Evolutionary conservation across 2,329 filamentous ascomycete species (phyloP).

Genomic region (Penicillium janthinellum): DNA sequence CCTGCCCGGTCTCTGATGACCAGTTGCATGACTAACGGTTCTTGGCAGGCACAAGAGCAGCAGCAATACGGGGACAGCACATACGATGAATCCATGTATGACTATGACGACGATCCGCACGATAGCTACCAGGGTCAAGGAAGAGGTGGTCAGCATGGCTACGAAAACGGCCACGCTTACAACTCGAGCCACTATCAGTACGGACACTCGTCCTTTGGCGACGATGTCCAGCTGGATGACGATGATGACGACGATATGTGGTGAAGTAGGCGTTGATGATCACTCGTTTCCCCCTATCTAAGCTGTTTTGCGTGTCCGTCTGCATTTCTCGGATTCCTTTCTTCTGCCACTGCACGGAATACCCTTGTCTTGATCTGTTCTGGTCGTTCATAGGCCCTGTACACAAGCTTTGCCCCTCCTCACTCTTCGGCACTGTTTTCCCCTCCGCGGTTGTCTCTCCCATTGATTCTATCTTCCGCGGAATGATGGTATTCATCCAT

Average conservation of each 20-base stretch:
- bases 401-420: constrained; percentile 23
- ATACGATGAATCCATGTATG: constrained; percentile 56
- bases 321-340: constrained; percentile 21
- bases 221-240: constrained; percentile 45
- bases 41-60: constrained; percentile 23
- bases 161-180: constrained; percentile 43
- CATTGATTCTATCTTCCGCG: neutral
- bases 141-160: constrained; percentile 40
- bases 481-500: neutral
- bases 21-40: constrained; percentile 10
- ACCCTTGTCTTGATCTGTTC: constrained; percentile 34
- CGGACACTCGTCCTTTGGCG: constrained; percentile 44
- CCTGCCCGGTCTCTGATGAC: neutral
- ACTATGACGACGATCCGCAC: constrained; percentile 50
- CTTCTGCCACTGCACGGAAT: constrained; percentile 21
- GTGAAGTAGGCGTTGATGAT: constrained; percentile 38
- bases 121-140: constrained; percentile 42
- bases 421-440: neutral
- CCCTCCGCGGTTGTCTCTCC: neutral
- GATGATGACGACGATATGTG: constrained; percentile 54
- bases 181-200: constrained; percentile 41
- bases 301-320: constrained; percentile 28
- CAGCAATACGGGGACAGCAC: constrained; percentile 46
- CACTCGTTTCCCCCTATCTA: constrained; percentile 21
- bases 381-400: constrained; percentile 32